Evolutionary conservation across 1,139 yeast species (phyloP), one percentile per base, ranked within the genome.

Genomic region (Scheffersomyces cryptocercus): DNA sequence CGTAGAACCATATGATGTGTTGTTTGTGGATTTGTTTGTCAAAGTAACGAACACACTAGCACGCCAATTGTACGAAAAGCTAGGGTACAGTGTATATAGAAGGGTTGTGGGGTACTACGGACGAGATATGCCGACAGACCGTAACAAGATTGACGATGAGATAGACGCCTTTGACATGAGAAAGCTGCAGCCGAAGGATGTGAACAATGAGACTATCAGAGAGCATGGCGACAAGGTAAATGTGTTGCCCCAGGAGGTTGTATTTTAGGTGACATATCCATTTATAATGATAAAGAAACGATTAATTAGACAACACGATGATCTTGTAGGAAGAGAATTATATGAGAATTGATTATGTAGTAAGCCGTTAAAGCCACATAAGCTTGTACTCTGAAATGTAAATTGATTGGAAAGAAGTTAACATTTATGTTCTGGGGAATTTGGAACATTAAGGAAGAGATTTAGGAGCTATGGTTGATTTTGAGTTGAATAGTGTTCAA

Each of bases 81-180:
- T 93, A 46, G 98, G 97, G 0, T 95, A 91, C 58, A 75, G 84
- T 28, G 88, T 90, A 0, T 93, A 77, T 59, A 68, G 99, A 63
- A 67, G 99, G 44, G 98, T 93, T 5, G 80, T 88, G n/a, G 95
- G 95, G 0, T 93, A 93, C 59, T 93, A 93, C 61, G 86, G 88
- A 3, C 63, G 72, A 16, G 70, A 68, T 1, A 62, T 66, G 49
- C 80, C 81, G 8, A 67, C 68, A 29, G 78, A 76, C 42, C 59
- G 78, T 35, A 76, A 74, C 40, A 64, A 63, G 34, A 53, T 70
- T 3, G 69, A 81, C 52, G 93, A 86, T 54, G 84, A 82, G 39
- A 75, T 81, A 36, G 99, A 93, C 69, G 99, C 97, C 0, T 93
- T 82, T 62, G 96, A 88, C 60, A 87, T 86, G 95, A 68, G 93